Evolutionary conservation across 345 rosid species (phyloP).

Genomic region (Eucalyptus marginata): DNA sequence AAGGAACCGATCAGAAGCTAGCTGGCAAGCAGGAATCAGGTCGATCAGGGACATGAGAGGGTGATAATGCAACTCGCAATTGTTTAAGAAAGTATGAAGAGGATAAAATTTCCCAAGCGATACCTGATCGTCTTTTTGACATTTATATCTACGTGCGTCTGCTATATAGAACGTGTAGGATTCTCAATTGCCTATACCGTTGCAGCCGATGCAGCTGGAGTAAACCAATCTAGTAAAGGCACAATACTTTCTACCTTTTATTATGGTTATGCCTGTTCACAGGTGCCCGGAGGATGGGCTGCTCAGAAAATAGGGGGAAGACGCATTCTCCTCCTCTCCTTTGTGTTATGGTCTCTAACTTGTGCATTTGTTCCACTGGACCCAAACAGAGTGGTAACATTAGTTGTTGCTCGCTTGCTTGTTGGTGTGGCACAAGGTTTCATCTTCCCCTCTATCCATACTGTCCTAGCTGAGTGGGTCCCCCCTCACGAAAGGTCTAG

Average conservation of each 20-base stretch:
- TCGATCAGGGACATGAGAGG: neutral
- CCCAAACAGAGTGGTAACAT: constrained; percentile 46
- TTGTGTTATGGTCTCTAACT: constrained; percentile 85
- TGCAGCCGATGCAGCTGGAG: constrained; percentile 88
- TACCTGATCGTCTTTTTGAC: constrained; percentile 77
- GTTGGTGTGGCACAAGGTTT: constrained; percentile 99
- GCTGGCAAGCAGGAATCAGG: neutral
- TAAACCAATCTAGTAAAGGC: constrained; percentile 89
- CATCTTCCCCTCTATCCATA: constrained; percentile 94
- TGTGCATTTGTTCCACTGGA: constrained; percentile 78
- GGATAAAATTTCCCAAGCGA: constrained; percentile 61
- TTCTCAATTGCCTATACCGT: constrained; percentile 90
- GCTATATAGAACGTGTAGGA: constrained; percentile 95
- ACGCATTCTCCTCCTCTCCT: constrained; percentile 78
- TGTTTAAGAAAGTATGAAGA: constrained; percentile 22
- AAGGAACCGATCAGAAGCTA: neutral
- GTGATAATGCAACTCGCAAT: neutral
- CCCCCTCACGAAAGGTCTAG: constrained; percentile 99
- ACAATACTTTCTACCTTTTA: constrained; percentile 79
- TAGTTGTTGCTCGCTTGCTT: constrained; percentile 81
- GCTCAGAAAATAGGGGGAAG: constrained; percentile 92
- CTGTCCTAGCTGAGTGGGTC: constrained; percentile 97
- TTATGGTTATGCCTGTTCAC: constrained; percentile 90
- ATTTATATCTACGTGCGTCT: constrained; percentile 73
- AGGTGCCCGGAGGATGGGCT: constrained; percentile 98